Base-by-base conservation (phyloP, 148 eudicot species). In the Polygonum maritimum region DNA sequence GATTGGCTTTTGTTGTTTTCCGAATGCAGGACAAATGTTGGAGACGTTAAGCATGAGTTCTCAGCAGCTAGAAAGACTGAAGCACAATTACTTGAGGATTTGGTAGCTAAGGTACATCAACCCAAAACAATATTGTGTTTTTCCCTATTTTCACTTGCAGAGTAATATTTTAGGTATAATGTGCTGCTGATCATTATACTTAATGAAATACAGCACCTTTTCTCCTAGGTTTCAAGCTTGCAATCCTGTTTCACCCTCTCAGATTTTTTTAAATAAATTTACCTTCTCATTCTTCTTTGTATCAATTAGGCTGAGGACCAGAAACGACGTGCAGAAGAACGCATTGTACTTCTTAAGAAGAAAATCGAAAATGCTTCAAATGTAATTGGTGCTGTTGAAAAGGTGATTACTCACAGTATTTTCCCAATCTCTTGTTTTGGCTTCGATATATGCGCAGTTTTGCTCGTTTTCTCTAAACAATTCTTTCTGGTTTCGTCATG, bases 1-100 rank as follows among this genome's bases (percentile, higher is more conserved):
- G 15, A 22, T 33, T 62, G 69, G 16, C 26, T 62, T 16, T 62
- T 62, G 39, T 62, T 14, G 38, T 35, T 38, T 36, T 5, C 38
- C 19, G 36, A n/a, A 11, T 86, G 85, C 89, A 92, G 98, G 89
- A 83, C 91, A 49, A 89, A 88, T 67, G 40, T 87, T 18, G 83
- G 47, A 55, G 77, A 84, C 41, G 79, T 86, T 35, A 86, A 78
- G 80, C 85, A 70, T 44, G 85, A 78, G 65, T 44, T 88, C 77
- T 79, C 82, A 51, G 79, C 75, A 67, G 78, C 78, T 15, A 88
- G 86, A 87, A 80, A 80, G 87, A 81, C 82, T 75, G 98, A 89
- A 79, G 81, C 89, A 72, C 78, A 81, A 16, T 49, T 83, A 76
- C 76, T 89, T 80, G 81, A 69, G 81, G 40, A 57, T 70, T 70